These are phyloP conservation scores for Diplodia corticola DNA, from an alignment of 2,329 filamentous ascomycete genomes.

Conservation along the genomic window DNA sequence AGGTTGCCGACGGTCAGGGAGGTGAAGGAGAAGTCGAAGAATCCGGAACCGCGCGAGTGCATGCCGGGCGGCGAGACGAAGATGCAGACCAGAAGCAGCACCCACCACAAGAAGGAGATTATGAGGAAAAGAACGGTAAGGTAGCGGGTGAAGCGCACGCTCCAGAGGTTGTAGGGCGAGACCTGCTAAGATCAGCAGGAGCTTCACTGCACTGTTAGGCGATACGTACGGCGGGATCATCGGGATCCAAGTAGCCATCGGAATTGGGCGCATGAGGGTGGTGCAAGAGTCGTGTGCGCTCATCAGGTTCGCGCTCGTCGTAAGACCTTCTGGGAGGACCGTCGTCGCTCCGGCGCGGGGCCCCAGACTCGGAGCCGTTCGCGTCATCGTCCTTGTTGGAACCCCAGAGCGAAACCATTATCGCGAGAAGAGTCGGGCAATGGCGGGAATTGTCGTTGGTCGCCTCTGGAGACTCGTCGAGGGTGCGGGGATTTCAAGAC, in stretches of 20 bases:
- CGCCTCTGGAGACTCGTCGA: background rate
- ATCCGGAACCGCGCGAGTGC: constrained; percentile 85
- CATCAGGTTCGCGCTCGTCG: constrained; percentile 51
- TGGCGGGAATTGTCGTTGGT: background rate
- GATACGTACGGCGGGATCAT: constrained; percentile 72
- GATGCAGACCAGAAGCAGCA: constrained; percentile 79
- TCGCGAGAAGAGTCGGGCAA: background rate
- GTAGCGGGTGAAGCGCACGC: constrained; percentile 76
- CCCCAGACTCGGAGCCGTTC: constrained; percentile 32
- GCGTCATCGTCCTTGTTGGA: constrained; percentile 49
- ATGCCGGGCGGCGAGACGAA: constrained; percentile 90
- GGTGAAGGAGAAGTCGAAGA: constrained; percentile 83
- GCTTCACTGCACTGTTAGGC: background rate
- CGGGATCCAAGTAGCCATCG: constrained; percentile 70
- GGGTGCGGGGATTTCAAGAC: background rate
- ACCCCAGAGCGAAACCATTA: constrained; percentile 59
- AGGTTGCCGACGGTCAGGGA: constrained; percentile 76
- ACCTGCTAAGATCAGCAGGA: constrained; percentile 47
- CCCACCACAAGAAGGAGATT: constrained; percentile 88
- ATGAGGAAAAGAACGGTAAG: constrained; percentile 74
- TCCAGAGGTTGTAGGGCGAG: constrained; percentile 93
- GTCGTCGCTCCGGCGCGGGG: constrained; percentile 25
- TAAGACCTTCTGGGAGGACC: constrained; percentile 34
- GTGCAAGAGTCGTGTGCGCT: constrained; percentile 68
- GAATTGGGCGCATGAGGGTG: constrained; percentile 55